A percentile compares a stretch with the other conserved stretches of the same genome.
Conservation (phyloP, 2,329 filamentous ascomycete species). For the Knoxdaviesia capensis region DNA sequence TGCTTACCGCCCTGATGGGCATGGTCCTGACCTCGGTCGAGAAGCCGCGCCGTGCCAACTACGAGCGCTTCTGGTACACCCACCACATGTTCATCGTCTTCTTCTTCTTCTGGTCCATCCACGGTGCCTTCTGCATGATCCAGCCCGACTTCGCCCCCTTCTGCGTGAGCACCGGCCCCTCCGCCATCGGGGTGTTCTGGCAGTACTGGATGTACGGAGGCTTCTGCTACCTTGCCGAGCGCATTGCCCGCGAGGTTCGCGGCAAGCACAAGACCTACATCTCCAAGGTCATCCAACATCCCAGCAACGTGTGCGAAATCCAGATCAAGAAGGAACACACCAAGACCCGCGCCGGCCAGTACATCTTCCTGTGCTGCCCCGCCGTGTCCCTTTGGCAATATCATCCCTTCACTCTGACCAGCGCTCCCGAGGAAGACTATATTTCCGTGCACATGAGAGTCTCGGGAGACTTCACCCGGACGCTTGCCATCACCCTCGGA, state of each 20-base stretch:
- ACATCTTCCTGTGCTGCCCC: constrained; percentile 77
- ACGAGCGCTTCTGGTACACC: constrained; percentile 79
- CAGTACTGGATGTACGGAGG: constrained; percentile 79
- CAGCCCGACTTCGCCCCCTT: constrained; percentile 65
- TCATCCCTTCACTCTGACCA: constrained; percentile 72
- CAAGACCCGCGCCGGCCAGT: constrained; percentile 63
- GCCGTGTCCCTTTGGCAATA: constrained; percentile 79
- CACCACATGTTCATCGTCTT: constrained; percentile 78
- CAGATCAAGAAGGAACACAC: constrained; percentile 84
- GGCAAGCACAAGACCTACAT: constrained; percentile 71
- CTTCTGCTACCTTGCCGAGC: constrained; percentile 61
- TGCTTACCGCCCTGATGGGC: constrained; percentile 58
- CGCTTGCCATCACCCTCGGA: constrained; percentile 48
- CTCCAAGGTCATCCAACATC: constrained; percentile 76
- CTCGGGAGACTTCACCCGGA: constrained; percentile 63
- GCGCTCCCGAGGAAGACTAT: constrained; percentile 75
- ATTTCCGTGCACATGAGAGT: constrained; percentile 73
- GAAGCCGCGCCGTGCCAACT: constrained; percentile 61
- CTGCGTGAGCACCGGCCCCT: constrained; percentile 45
- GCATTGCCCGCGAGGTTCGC: constrained; percentile 57
- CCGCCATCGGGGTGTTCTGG: constrained; percentile 62
- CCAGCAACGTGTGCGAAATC: constrained; percentile 74
- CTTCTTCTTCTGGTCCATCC: constrained; percentile 81
- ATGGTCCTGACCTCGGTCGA: constrained; percentile 64
- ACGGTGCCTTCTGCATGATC: constrained; percentile 82